Conservation (phyloP, 2,329 filamentous ascomycete genomes). For the Penicillium sp. region DNA sequence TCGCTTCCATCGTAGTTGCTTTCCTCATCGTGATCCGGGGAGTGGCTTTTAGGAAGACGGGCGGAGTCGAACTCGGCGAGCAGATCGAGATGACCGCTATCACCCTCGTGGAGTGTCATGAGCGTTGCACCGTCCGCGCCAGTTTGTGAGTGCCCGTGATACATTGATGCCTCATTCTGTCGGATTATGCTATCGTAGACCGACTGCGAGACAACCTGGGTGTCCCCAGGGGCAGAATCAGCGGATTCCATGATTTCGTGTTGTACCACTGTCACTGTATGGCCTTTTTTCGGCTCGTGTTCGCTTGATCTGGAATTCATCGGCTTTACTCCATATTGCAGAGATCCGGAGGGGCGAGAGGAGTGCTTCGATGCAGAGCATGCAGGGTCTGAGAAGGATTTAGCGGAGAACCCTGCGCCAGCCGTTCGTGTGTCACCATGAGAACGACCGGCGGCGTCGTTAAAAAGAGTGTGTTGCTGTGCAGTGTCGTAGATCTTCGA, state of each 20-base stretch:
- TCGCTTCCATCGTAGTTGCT: constrained; percentile 29
- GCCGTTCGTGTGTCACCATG: constrained; percentile 7
- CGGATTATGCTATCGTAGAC: constrained; percentile 40
- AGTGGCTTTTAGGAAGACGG: constrained; percentile 18
- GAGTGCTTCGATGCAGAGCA: constrained; percentile 6
- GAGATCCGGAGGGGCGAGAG: constrained; percentile 1
- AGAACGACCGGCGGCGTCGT: constrained; percentile 1
- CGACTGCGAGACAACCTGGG: constrained; percentile 44
- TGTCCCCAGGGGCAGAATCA: constrained; percentile 37
- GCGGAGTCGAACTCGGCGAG: constrained; percentile 35
- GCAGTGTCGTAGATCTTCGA: constrained; percentile 7
- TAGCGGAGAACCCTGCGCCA: constrained; percentile 8
- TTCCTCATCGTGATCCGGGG: constrained; percentile 50
- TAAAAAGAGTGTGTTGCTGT: neutral
- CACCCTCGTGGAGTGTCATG: constrained; percentile 38
- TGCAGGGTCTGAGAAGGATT: constrained; percentile 9
- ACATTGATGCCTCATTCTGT: constrained; percentile 31
- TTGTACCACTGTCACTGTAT: constrained; percentile 19
- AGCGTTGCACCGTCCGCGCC: constrained; percentile 34
- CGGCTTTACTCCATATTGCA: constrained; percentile 19
- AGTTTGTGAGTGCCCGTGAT: constrained; percentile 20
- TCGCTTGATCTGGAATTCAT: constrained; percentile 10
- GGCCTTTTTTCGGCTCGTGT: constrained; percentile 17
- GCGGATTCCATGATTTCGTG: constrained; percentile 32
- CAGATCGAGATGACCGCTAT: constrained; percentile 43